Evolutionary conservation across 2,329 filamentous ascomycete species (phyloP), one percentile per base, ranked within the genome.

Genomic region (Trichoderma harzianum): DNA sequence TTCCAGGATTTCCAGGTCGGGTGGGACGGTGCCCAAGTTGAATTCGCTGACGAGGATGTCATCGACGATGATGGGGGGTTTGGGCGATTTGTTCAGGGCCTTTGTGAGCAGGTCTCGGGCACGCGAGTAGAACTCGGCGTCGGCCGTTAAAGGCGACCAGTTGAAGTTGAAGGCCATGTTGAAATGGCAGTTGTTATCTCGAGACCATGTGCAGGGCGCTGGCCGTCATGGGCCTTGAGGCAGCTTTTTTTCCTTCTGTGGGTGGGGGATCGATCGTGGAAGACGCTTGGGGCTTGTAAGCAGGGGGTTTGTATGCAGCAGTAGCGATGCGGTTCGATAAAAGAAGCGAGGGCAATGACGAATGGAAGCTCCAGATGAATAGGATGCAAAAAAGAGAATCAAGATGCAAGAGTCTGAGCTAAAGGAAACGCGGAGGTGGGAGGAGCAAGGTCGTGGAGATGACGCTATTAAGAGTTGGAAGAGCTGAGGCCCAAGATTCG

Each of bases 91-190:
- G 88, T 99, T 99, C 78, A 99, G 87, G 43, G 96, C 96, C 72
- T 93, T 92, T 30, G 96, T 99, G 78, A 99, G 88, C 82, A 98
- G 92, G 81, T 98, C 95, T 82, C 95, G 93, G 66, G 96, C 95
- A 77, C 94, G 92, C 80, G 92, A 90, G 84, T 95, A 95, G 83
- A 96, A 96, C 77, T 91, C 89, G 79, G 93, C 95, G 85, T 98
- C 96, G 80, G 95, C 95, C 84, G 97, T 96, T 76, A 99, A 88
- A 80, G 96, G 96, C 89, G 94, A 97, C 96, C 96, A 99, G 93
- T 98, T 98, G 93, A 99, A 99, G 87, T 98, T 98, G 92, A 99
- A 99, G 77, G 96, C 96, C 96, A 99, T 99, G 83, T 84, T 87
- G 83, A 84, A 83, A 84, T 84, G 83, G 83, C 84, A 74, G 75